Base-by-base conservation (phyloP, 2,329 filamentous ascomycete genomes). In the Amphichorda felina region DNA sequence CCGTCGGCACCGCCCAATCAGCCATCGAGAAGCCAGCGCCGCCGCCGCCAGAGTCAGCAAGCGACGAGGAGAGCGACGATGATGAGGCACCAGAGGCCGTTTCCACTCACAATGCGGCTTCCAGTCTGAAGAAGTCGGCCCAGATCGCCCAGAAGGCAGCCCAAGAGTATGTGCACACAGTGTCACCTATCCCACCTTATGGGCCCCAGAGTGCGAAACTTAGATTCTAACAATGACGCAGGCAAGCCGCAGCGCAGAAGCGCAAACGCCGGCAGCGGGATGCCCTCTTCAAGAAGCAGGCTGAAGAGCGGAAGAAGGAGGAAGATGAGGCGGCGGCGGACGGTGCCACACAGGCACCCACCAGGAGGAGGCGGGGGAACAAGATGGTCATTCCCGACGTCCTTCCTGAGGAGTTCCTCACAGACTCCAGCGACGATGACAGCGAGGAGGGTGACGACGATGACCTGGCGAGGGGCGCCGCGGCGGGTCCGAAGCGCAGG, bases 1-100 rank as follows among this genome's bases (percentile, higher is more conserved):
- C 36, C 30, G 16, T 17, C 15, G 21, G 31, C 29, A 22, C 37
- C 10, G 25, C 34, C 26, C 34, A 30, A 33, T 18, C 24, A 11
- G 29, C 27, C 4, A 7, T 39, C 6, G 27, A 37, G 28, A 41
- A 49, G 36, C 29, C 44, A 8, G 36, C 28, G 19, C 40, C 38
- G 8, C 35, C 38, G 10, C 43, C 44, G 13, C 37, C 44, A 2
- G 48, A 51, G 13, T 45, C 51, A 4, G 54, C 59, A 3, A 56
- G 57, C 2, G 57, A 60, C 4, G 54, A 58, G 7, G 58, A 57
- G 2, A 61, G 63, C 4, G 59, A 60, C 9, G 64, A 63, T 29
- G 68, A 72, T 31, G 67, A 71, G 33, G 70, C 70, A 0, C 72
- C 72, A 8, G 72, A 76, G 50, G 71, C 68, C 3, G 63, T 76